phyloP scores from a whole-genome alignment of 352 stramenopile genomes.

The Phytophthora citricola region DNA sequence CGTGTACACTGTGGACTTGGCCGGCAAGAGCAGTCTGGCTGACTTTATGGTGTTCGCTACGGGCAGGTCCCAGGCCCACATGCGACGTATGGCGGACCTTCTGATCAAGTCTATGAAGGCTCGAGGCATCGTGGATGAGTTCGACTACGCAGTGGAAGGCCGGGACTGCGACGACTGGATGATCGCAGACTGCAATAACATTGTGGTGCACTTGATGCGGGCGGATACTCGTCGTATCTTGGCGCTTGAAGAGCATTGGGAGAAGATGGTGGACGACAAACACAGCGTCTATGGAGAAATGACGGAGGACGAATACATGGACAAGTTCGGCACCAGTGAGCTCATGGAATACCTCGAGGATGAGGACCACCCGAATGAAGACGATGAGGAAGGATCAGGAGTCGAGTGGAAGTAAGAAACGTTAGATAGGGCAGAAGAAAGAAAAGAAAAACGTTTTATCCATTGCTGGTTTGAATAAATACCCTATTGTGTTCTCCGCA shows the following conservation, averaged over 20 bases:
- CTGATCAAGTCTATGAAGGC: conserved; percentile 88
- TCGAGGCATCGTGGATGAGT: conserved; percentile 68
- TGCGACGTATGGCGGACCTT: conserved; percentile 90
- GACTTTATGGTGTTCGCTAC: conserved; percentile 93
- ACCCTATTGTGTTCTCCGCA: conserved; percentile 23
- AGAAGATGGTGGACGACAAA: conserved; percentile 87
- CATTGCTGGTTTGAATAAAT: conserved; percentile 46
- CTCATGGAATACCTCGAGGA: conserved; percentile 85
- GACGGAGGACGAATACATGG: conserved; percentile 88
- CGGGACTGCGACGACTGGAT: conserved; percentile 93
- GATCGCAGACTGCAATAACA: conserved; percentile 92
- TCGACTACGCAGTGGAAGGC: conserved; percentile 86
- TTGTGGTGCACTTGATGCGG: conserved; percentile 91
- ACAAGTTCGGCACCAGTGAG: conserved; percentile 87
- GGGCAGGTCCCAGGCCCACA: conserved; percentile 80
- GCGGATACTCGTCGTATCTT: conserved; percentile 79
- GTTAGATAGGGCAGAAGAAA: conserved; percentile 17
- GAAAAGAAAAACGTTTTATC: conserved; percentile 19
- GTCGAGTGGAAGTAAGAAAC: conserved; percentile 68
- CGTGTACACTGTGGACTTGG: conserved; percentile 78
- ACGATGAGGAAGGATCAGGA: conserved; percentile 41
- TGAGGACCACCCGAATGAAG: conserved; percentile 56
- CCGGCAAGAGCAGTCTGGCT: conserved; percentile 81
- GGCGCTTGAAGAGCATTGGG: conserved; percentile 81
- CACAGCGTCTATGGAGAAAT: conserved; percentile 83